Percentiles rank a stretch among this genome's conserved stretches.
Conservation (phyloP, 2,329 filamentous ascomycete species). For the Ilyonectria destructans region DNA sequence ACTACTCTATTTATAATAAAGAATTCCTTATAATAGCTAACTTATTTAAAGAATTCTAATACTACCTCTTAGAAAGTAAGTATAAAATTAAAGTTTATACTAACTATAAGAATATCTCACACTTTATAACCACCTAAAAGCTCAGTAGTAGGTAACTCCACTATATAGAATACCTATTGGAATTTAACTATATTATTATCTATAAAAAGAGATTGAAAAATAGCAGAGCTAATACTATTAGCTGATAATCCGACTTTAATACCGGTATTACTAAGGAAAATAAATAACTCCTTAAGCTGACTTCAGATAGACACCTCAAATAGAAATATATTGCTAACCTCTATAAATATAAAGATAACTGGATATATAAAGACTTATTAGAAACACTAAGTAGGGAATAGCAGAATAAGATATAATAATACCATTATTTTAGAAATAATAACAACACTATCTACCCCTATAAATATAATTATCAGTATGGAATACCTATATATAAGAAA, state of each 20-base stretch:
- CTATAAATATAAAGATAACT: background rate
- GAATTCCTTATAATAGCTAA: conserved; percentile 46
- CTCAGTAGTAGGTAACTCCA: conserved; percentile 32
- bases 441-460: background rate
- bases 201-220: conserved; percentile 35
- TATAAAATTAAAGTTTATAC: conserved; percentile 42
- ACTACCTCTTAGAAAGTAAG: conserved; percentile 38
- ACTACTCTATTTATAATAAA: conserved; percentile 47
- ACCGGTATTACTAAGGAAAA: conserved; percentile 6
- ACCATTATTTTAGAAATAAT: too few species aligned
- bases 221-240: conserved; percentile 25
- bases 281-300: background rate
- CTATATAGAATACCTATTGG: conserved; percentile 39
- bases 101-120: conserved; percentile 44
- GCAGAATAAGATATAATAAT: too few species aligned
- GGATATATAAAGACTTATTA: background rate
- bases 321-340: conserved; percentile 18
- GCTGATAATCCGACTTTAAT: conserved; percentile 18
- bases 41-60: conserved; percentile 45
- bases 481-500: background rate
- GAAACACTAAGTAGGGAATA: background rate
- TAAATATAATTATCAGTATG: background rate
- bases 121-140: conserved; percentile 37
- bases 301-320: background rate
- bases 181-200: conserved; percentile 39